Base-by-base conservation (phyloP, 805 yeast species). In the Brettanomyces bruxellensis region DNA sequence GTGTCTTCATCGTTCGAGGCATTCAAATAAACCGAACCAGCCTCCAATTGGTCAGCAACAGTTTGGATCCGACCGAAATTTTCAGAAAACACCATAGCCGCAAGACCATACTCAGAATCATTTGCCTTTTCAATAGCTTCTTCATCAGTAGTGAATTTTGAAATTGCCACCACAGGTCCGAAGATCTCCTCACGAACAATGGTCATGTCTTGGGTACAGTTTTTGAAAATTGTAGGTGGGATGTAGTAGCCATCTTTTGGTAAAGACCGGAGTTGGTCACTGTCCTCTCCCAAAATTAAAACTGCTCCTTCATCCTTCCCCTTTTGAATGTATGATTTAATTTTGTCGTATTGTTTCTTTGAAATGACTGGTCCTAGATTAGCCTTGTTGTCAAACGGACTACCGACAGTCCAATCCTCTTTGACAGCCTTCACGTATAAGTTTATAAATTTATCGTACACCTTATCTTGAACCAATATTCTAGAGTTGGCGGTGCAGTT, bases 121-220 rank as follows among this genome's bases (percentile, higher is more conserved):
- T 87, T 87, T 54, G 95, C 95, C 49, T 71, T 72, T 50, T 63
- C 67, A 25, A 87, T 51, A 4, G 79, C 95, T 58, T 86, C 90
- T 43, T 78, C 83, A 52, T 79, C 83, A 30, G 79, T 68, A 35
- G 68, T 60, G 67, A 87, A 87, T 63, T 76, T 78, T 47, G 82
- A 77, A 34, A 83, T 70, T 6, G 79, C 71, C 25, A 82, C 87
- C 34, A 87, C 95, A 13, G 95, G 95, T 18, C 95, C 95, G 63
- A 87, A 87, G 48, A 87, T 86, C 66, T 87, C 95, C 64, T 87
- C 95, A 53, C 73, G 72, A 47, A 81, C 83, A 44, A 87, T 76
- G 49, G 74, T 69, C 78, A 82, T 81, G 32, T 72, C 62, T 50
- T 81, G 81, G 45, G 70, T 73, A 43, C 84, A 87, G 56, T 84